Conservation (phyloP, 306 rosid genomes). For the Cicer bijugum region DNA sequence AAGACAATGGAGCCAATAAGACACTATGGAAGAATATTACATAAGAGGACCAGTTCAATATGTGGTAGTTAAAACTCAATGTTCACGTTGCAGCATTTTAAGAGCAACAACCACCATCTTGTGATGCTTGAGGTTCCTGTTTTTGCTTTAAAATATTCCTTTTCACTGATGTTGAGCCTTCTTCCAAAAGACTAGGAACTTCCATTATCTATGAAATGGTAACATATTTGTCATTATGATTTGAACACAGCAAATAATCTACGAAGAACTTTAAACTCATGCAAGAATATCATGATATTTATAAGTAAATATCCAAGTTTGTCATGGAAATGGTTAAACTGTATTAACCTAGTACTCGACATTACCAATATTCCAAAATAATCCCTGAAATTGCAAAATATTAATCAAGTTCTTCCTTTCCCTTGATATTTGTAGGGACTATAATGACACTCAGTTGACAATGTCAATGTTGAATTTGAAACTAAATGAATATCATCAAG, state of each 20-base stretch:
- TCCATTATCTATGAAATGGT: slow-evolving; percentile 75
- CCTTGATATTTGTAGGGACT: too few relatives aligned
- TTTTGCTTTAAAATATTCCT: slow-evolving; percentile 69
- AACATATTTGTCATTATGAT: slow-evolving; percentile 45
- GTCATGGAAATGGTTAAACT: too few relatives aligned
- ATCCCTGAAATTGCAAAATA: too few relatives aligned
- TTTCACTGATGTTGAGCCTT: slow-evolving; percentile 72
- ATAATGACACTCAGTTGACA: too few relatives aligned
- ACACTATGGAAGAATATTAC: slow-evolving; percentile 43
- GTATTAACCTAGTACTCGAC: too few relatives aligned
- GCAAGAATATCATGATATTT: slow-evolving; percentile 14
- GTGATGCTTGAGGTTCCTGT: slow-evolving; percentile 57
- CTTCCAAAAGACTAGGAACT: slow-evolving; percentile 86
- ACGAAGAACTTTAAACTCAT: background rate
- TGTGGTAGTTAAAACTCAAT: slow-evolving; percentile 39
- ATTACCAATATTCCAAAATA: too few relatives aligned
- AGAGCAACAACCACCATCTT: slow-evolving; percentile 63
- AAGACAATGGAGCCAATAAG: slow-evolving; percentile 34
- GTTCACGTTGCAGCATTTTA: slow-evolving; percentile 45
- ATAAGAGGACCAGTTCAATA: slow-evolving; percentile 47
- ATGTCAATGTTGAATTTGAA: too few relatives aligned
- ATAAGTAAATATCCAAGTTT: too few relatives aligned
- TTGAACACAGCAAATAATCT: slow-evolving; percentile 22
- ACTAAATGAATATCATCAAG: too few relatives aligned
- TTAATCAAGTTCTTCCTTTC: too few relatives aligned